phyloP scores from a whole-genome alignment of 2,329 filamentous ascomycete genomes.

The Aspergillus jensenii region DNA sequence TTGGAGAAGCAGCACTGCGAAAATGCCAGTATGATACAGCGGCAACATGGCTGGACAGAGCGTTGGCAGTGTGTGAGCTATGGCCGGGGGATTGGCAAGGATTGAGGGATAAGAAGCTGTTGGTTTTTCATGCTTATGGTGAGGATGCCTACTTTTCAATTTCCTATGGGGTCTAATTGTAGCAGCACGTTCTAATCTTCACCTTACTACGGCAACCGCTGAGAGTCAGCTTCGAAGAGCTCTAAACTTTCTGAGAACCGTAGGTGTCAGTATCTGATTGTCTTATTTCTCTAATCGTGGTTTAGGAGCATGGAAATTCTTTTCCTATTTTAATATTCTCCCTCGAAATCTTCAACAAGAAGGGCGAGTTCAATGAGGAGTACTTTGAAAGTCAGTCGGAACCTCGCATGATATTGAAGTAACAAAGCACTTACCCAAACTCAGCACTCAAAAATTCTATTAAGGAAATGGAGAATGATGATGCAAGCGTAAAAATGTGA shows the following conservation, averaged over 20 bases:
- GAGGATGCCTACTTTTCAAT: slow-evolving; percentile 26
- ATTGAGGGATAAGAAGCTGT: slow-evolving; percentile 63
- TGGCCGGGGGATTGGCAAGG: slow-evolving; percentile 52
- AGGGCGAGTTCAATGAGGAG: slow-evolving; percentile 35
- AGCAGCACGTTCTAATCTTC: slow-evolving; percentile 29
- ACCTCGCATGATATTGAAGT: background rate
- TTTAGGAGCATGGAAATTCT: slow-evolving; percentile 60
- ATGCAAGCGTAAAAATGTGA: slow-evolving; percentile 62
- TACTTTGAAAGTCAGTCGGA: slow-evolving; percentile 42
- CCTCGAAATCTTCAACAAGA: slow-evolving; percentile 61
- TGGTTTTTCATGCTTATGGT: slow-evolving; percentile 65
- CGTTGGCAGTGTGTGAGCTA: slow-evolving; percentile 57
- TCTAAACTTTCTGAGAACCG: slow-evolving; percentile 58
- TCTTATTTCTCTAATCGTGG: background rate
- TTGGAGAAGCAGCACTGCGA: slow-evolving; percentile 62
- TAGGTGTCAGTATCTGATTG: slow-evolving; percentile 10
- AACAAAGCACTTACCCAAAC: slow-evolving; percentile 18
- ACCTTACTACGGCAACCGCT: slow-evolving; percentile 43
- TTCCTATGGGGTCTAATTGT: slow-evolving; percentile 2
- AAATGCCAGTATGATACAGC: slow-evolving; percentile 58
- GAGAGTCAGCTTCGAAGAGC: slow-evolving; percentile 56
- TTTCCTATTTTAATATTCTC: slow-evolving; percentile 66
- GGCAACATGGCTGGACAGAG: slow-evolving; percentile 71
- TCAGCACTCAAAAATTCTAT: slow-evolving; percentile 62
- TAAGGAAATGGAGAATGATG: slow-evolving; percentile 58